Evolutionary conservation across 345 rosid genomes (phyloP), one percentile per base, ranked within the genome.

Genomic region (Kandelia obovata): DNA sequence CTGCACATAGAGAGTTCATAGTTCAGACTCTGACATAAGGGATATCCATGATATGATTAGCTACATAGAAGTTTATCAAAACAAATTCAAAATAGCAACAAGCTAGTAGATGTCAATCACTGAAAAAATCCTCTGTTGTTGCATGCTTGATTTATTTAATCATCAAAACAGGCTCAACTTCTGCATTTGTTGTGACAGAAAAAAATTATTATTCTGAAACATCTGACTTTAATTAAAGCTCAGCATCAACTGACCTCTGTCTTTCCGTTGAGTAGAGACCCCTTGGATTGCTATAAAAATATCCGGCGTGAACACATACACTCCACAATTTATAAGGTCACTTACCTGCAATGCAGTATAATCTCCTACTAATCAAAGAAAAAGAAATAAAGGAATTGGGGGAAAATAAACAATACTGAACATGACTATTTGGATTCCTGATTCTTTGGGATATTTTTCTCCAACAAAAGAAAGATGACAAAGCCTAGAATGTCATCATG

Each of bases 281-380:
- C 55, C 73, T 35, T 77, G 73, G 47, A 77, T 77, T 56, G 73
- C 73, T 57, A 61, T 68, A 72, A 77, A 77, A 31, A 72, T 77
- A 16, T 71, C 70, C 16, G 76, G 76, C 30, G 73, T 77, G 28
- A 77, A 77, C 52, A 72, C 76, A 59, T 77, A 77, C 5, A 77
- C 80, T 51, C 73, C 80, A 17, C 80, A 77, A 63, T 77, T 77
- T 67, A 77, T 77, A 49, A 62, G 59, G 69, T 77, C 80, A 58
- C 80, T 72, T 21, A 72, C 80, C 76, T 77, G 70, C 53, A 67
- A 56, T 43, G 31, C 20, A 69, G 10, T 9, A 34, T 23, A 31
- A 58, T 1, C 52, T 32, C 1, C 37, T 35, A 26, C 1, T 19
- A 20, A 34, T 58, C 27, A 55, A 23, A 32, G 32, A n/a, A 63